Base-by-base conservation (phyloP, 2,329 filamentous ascomycete genomes). In the Cladosporium sp. region DNA sequence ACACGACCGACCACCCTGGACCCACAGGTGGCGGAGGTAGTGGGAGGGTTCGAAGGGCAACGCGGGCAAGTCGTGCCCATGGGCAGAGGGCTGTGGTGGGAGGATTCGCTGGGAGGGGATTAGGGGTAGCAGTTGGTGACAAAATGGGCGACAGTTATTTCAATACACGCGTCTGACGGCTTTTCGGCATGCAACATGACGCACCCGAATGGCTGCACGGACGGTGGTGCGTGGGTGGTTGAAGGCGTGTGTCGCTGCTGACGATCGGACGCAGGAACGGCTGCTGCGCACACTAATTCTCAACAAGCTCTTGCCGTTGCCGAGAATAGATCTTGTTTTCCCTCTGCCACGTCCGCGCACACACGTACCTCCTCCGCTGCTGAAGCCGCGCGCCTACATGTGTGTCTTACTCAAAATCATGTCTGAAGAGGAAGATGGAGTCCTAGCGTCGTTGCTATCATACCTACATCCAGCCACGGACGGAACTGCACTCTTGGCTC, bases 151-250 rank as follows among this genome's bases (percentile, higher is more conserved):
- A 21, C 55, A 29, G 16, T 29, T 18, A 57, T n/a, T 40, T 28
- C 31, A n/a, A 23, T n/a, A 57, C 55, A 33, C 55, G 55, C 55
- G 55, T 57, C 52, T 46, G 52, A 57, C 55, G 55, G 55, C 55
- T 57, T 33, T 35, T n/a, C 55, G 55, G 52, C 52, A n/a, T 31
- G 12, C 14, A 16, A 12, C 29, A 55, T 55, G 52, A 55, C 52
- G 52, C 52, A 18, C 23, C 23, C 40, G 40, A 46, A 21, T 46
- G 40, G 40, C 40, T 46, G 37, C 37, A n/a, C 37, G 37, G 37
- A n/a, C 6, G 37, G 37, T 18, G 37, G 37, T 44, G 16, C 6
- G 16, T n/a, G 16, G 18, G 16, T n/a, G 18, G 37, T n/a, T 44
- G 40, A 46, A 46, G n/a, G n/a, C n/a, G n/a, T 46, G 2, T 46